A percentile compares a stretch with the other conserved stretches of the same genome.
phyloP scores from a whole-genome alignment of 106 monocot species.

The Allium cepa region DNA sequence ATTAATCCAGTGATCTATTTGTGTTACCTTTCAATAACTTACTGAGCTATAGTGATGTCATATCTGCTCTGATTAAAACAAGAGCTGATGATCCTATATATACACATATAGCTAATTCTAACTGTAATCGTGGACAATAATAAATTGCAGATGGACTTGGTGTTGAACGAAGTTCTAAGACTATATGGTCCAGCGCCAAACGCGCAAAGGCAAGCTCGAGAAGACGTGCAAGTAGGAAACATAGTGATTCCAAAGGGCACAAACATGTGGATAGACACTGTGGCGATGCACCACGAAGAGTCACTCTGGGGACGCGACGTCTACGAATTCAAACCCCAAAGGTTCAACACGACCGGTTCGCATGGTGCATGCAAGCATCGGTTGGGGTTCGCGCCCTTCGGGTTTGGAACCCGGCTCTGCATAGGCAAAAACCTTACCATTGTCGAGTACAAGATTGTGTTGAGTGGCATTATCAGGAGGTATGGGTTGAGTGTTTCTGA shows the following conservation, averaged over 20 bases:
- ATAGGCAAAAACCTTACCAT: constrained; percentile 53
- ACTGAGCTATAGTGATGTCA: too few relatives aligned
- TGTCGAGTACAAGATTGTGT: constrained; percentile 61
- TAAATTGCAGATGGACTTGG: constrained; percentile 60
- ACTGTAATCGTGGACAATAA: too few relatives aligned
- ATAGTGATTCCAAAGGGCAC: constrained; percentile 56
- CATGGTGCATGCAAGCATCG: constrained; percentile 61
- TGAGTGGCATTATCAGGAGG: constrained; percentile 39
- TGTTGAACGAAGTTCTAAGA: constrained; percentile 52
- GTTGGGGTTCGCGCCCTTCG: constrained; percentile 75
- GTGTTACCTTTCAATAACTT: too few relatives aligned
- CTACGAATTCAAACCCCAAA: constrained; percentile 63
- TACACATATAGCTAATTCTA: too few relatives aligned
- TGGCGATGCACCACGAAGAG: constrained; percentile 69
- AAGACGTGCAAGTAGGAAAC: constrained; percentile 36
- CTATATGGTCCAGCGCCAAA: constrained; percentile 68
- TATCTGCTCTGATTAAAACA: too few relatives aligned
- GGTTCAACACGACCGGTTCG: constrained; percentile 31
- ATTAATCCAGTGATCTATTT: too few relatives aligned
- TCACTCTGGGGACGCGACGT: constrained; percentile 69
- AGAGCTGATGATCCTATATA: too few relatives aligned
- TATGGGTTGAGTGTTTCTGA: constrained; percentile 41
- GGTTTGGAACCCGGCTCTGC: constrained; percentile 59
- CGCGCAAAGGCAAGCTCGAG: constrained; percentile 48
- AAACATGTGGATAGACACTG: constrained; percentile 68